Percentiles rank a stretch among this genome's conserved stretches.
Conservation (phyloP, 306 rosid genomes). For the Senna siamea region DNA sequence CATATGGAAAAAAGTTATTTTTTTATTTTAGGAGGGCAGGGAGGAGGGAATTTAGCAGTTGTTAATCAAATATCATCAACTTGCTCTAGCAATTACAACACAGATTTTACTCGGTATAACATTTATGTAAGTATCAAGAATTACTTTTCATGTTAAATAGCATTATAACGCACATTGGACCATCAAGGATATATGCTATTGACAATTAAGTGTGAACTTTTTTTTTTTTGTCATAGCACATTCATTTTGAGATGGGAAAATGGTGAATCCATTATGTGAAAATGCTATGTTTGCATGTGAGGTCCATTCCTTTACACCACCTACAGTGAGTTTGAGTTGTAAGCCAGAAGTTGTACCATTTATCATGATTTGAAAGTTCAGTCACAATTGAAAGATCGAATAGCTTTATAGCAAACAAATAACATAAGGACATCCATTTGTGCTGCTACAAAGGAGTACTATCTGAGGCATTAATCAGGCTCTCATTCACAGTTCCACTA, state of each 20-base stretch:
- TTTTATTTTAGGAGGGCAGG: slow-evolving; percentile 12
- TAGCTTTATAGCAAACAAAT: slow-evolving; percentile 33
- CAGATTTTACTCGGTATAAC: too few species aligned
- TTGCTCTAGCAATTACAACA: slow-evolving; percentile 25
- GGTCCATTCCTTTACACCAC: slow-evolving; percentile 17
- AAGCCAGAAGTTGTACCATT: slow-evolving; percentile 10
- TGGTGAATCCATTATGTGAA: slow-evolving; percentile 3
- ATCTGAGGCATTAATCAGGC: slow-evolving; percentile 9
- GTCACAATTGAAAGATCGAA: slow-evolving; percentile 31
- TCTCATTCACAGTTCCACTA: slow-evolving; percentile 8
- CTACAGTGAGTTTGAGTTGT: not conserved
- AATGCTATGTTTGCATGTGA: slow-evolving; percentile 21
- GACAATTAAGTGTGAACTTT: slow-evolving; percentile 4
- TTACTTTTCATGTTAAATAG: slow-evolving; percentile 15
- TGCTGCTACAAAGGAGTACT: slow-evolving; percentile 31
- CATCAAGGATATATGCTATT: slow-evolving; percentile 41
- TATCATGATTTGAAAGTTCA: slow-evolving; percentile 24
- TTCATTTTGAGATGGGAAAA: slow-evolving; percentile 14
- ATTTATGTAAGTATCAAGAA: slow-evolving; percentile 3
- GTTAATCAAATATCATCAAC: slow-evolving; percentile 32
- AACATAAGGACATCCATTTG: not conserved
- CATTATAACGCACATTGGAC: slow-evolving; percentile 11
- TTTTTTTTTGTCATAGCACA: not conserved
- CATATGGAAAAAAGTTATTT: slow-evolving; percentile 47
- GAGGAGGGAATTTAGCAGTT: slow-evolving; percentile 9